Evolutionary conservation across 2,329 filamentous ascomycete species (phyloP), one percentile per base, ranked within the genome.

Genomic region (Nothophoma quercina): DNA sequence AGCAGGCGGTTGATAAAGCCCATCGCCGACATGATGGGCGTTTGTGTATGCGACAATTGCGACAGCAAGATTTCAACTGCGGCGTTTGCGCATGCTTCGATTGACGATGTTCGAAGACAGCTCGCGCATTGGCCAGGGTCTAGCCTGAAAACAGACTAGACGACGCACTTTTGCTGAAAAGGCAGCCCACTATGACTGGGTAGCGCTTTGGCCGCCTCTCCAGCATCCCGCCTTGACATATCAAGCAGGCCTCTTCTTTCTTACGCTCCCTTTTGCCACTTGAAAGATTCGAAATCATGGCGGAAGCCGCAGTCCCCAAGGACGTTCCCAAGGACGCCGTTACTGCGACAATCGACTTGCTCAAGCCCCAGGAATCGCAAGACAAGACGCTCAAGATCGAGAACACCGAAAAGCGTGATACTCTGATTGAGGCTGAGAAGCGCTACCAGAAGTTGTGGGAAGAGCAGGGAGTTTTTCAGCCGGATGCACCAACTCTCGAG

Each of bases 381-480:
- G 81, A 83, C 65, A 86, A 85, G 59, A 88, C 85, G 32, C 75
- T 88, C 58, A 87, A 88, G 70, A 81, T 88, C 59, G 85, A 88
- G 75, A 86, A 86, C 69, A 96, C 92, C 30, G 91, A 96, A 68
- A 96, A 96, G 79, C 83, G 92, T 73, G 91, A 96, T 70, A 84
- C 87, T 42, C 81, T 96, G 62, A 88, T 95, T 65, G 85, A 85
- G 25, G 84, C 88, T 68, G 93, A 98, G 80, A 96, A 95, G 79
- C 92, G 92, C 73, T 97, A 96, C 78, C 93, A 98, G 78, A 80
- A 87, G 71, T 82, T 88, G 84, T 96, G 91, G 91, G 85, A 88
- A 69, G 81, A 90, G 53, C 81, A 85, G 64, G 83, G 83, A 59
- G 80, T 96, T 64, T 99, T 98, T 83, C 84, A 97, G 76, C 83